These are phyloP conservation scores for Raphanus hybrid DNA, from an alignment of 441 rosid genomes.

Conservation along the genomic window DNA sequence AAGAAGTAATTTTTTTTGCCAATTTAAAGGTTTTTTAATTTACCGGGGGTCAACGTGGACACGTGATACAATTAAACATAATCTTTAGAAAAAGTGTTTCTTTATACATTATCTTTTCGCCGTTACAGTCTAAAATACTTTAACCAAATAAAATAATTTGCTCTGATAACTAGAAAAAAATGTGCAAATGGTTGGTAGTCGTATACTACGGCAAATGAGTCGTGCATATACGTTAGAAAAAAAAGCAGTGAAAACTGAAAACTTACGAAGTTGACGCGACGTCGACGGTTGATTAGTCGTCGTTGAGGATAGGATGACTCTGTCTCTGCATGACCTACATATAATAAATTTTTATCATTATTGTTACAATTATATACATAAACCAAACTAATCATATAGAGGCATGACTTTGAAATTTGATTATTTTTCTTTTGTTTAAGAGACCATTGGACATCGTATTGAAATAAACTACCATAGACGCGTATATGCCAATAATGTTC, in stretches of 20 bases:
- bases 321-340: slow-evolving; percentile 12
- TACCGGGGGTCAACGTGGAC: no score
- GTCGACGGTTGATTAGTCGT: slow-evolving; percentile 17
- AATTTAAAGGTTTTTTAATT: no score
- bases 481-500: slow-evolving; percentile 2
- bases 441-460: not conserved
- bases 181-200: no score
- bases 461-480: not conserved
- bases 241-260: slow-evolving; percentile 1
- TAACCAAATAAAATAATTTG: no score
- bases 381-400: not conserved
- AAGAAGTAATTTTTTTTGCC: no score
- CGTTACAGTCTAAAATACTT: no score
- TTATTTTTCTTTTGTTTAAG: not conserved
- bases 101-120: no score
- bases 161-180: no score
- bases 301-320: slow-evolving; percentile 33
- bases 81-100: no score
- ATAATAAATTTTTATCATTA: not conserved
- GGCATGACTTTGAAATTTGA: slow-evolving; percentile 30
- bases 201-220: no score
- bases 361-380: slow-evolving; percentile 6
- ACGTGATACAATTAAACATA: no score
- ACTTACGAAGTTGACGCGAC: slow-evolving; percentile 21
- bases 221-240: no score